Conservation (phyloP, 495 filamentous ascomycete species). For the Penicillium maclennaniae region DNA sequence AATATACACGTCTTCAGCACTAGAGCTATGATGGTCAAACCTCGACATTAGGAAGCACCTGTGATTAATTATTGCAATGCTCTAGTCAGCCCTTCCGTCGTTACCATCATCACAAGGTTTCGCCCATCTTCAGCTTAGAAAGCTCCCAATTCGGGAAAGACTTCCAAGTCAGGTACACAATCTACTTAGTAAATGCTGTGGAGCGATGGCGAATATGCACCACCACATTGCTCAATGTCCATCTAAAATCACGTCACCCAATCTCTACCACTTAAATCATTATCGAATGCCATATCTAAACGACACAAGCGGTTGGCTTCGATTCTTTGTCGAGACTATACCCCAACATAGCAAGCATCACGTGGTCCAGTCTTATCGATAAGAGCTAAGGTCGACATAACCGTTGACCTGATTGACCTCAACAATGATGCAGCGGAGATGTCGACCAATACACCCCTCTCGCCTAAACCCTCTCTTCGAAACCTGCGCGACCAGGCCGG, state of each 20-base stretch:
- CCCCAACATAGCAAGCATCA: background rate
- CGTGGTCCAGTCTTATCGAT: slow-evolving; percentile 23
- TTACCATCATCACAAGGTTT: no score
- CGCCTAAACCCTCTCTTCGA: slow-evolving; percentile 27
- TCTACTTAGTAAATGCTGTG: background rate
- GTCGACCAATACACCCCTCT: slow-evolving; percentile 29
- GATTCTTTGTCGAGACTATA: background rate
- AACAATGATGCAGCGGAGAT: slow-evolving; percentile 38
- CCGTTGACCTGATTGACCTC: slow-evolving; percentile 13
- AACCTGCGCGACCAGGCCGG: background rate
- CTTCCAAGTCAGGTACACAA: background rate
- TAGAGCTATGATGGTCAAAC: background rate
- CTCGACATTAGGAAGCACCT: background rate
- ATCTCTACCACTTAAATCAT: background rate
- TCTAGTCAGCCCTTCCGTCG: no score
- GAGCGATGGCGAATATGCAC: background rate
- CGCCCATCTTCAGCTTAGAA: no score
- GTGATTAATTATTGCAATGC: no score
- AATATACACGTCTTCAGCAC: background rate
- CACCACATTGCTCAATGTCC: background rate
- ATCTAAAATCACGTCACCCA: slow-evolving; percentile 1
- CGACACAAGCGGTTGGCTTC: background rate
- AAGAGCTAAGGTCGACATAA: slow-evolving; percentile 23
- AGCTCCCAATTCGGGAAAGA: no score
- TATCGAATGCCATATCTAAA: background rate